Percentiles rank a stretch among this genome's conserved stretches.
These are phyloP conservation scores for Amanita fuliginea DNA, from an alignment of 768 basidiomycete genomes.

Conservation along the genomic window DNA sequence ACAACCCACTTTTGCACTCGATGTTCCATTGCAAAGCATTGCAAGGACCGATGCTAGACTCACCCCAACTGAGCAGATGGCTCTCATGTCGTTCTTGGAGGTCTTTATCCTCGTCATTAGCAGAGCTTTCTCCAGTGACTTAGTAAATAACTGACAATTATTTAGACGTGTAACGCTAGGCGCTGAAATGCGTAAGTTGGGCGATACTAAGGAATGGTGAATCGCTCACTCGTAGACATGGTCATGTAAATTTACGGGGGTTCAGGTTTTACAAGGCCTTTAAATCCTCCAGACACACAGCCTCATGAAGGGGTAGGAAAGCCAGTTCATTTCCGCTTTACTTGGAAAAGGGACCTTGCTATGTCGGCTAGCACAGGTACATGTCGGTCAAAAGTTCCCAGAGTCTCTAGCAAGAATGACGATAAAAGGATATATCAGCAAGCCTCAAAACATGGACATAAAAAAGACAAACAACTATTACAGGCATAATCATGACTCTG, in stretches of 20 bases:
- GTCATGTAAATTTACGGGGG: not conserved
- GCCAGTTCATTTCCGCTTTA: too few relatives aligned
- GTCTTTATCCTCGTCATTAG: not conserved
- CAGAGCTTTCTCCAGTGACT: too few relatives aligned
- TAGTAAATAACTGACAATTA: not conserved
- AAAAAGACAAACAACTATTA: not conserved
- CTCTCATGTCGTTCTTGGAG: not conserved
- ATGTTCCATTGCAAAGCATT: constrained; percentile 44
- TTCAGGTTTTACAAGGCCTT: not conserved
- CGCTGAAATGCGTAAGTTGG: not conserved
- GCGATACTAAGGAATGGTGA: not conserved
- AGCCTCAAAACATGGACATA: not conserved
- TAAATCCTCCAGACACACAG: not conserved
- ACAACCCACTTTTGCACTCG: constrained; percentile 42
- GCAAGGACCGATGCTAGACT: constrained; percentile 29
- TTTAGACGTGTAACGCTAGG: constrained; percentile 2
- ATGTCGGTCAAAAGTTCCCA: not conserved
- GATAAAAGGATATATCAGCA: not conserved
- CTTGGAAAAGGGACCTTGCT: not conserved
- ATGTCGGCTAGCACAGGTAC: not conserved
- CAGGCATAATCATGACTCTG: not conserved
- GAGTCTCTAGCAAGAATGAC: not conserved
- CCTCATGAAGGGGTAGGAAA: not conserved
- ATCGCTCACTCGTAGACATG: not conserved
- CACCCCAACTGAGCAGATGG: constrained; percentile 39